A percentile compares a stretch with the other conserved stretches of the same genome.
phyloP scores from a whole-genome alignment of 306 rosid genomes.

The Rosa persica region DNA sequence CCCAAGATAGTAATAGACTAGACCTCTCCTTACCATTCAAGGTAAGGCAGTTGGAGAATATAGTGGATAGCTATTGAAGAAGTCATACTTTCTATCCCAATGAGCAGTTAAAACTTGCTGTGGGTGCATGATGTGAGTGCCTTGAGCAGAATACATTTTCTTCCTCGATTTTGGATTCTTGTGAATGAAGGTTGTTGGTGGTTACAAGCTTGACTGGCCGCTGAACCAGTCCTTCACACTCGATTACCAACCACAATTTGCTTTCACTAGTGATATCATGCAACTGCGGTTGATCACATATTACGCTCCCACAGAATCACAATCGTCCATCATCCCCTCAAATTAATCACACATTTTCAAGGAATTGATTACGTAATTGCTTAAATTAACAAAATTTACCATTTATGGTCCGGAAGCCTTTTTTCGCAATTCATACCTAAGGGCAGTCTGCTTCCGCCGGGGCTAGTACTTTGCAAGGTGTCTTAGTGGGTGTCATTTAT shows the following conservation, averaged over 20 bases:
- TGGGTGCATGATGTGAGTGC: background rate
- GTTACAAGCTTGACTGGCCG: background rate
- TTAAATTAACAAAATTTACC: no score
- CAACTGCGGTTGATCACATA: background rate
- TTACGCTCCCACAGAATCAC: background rate
- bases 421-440: no score
- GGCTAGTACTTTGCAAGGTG: no score
- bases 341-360: background rate
- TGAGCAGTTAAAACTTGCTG: background rate
- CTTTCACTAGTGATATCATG: no score
- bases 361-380: no score
- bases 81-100: background rate
- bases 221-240: background rate
- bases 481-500: no score
- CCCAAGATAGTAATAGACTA: background rate
- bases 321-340: background rate
- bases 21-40: background rate
- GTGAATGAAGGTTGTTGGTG: background rate
- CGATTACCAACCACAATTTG: background rate
- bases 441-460: no score
- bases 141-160: background rate
- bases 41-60: background rate
- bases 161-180: background rate
- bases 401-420: no score
- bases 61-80: no score